These are phyloP conservation scores for Colletotrichum coccodes DNA, from an alignment of 2,329 filamentous ascomycete genomes.

Conservation along the genomic window DNA sequence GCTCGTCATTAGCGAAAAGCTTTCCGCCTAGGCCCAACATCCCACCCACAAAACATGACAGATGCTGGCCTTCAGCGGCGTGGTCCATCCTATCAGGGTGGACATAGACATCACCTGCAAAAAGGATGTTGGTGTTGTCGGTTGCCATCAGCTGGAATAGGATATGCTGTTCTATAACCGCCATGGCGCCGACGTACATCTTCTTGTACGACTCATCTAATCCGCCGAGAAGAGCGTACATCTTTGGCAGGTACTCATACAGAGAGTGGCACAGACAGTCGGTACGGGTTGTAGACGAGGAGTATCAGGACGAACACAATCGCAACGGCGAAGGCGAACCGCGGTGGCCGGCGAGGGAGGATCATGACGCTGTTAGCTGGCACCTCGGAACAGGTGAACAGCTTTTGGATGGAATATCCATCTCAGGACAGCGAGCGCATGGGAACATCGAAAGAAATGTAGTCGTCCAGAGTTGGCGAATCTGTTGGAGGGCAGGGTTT, in stretches of 20 bases:
- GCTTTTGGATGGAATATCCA: too few species aligned
- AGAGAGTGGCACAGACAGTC: too few species aligned
- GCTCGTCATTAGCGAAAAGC: constrained; percentile 60
- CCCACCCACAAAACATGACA: constrained; percentile 73
- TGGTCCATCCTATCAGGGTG: constrained; percentile 42
- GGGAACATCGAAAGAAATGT: too few species aligned
- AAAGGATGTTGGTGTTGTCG: constrained; percentile 66
- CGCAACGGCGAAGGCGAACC: too few species aligned
- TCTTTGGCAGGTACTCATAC: constrained; percentile 71
- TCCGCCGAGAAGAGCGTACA: constrained; percentile 72
- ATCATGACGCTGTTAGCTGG: too few species aligned
- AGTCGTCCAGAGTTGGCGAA: too few species aligned
- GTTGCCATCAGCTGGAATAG: constrained; percentile 76
- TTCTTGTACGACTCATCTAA: constrained; percentile 68
- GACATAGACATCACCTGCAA: constrained; percentile 57
- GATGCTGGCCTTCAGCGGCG: constrained; percentile 59
- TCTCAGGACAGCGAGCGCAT: too few species aligned
- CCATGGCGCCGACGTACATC: constrained; percentile 73
- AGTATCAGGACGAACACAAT: too few species aligned
- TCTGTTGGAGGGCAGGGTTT: too few species aligned
- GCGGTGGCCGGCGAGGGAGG: too few species aligned
- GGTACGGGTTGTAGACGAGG: too few species aligned
- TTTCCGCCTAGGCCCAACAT: constrained; percentile 72
- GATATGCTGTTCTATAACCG: constrained; percentile 69
- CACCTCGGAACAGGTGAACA: too few species aligned